Percentiles rank a stretch among this genome's conserved stretches.
Conservation (phyloP, 306 rosid species). For the Citrullus colocynthis region DNA sequence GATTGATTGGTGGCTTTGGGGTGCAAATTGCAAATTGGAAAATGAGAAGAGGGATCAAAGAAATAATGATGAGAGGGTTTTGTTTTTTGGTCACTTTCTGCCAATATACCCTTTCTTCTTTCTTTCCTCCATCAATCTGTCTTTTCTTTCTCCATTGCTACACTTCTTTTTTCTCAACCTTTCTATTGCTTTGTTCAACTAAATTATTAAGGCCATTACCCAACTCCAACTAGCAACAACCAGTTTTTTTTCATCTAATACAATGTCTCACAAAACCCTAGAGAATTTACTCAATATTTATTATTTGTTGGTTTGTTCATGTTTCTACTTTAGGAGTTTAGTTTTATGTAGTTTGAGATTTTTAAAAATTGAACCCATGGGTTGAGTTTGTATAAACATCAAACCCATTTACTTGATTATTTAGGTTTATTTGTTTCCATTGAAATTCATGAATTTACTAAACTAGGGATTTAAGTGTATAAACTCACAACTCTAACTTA, state of each 20-base stretch:
- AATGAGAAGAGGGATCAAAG: background rate
- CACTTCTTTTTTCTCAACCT: background rate
- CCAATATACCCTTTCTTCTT: background rate
- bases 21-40: background rate
- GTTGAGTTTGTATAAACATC: too few species aligned
- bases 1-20: background rate
- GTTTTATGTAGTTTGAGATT: too few species aligned
- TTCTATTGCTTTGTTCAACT: background rate
- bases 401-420: background rate
- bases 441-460: too few species aligned
- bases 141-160: background rate
- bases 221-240: background rate
- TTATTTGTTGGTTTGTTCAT: too few species aligned
- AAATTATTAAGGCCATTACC: background rate
- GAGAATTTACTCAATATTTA: too few species aligned
- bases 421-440: too few species aligned
- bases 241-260: background rate
- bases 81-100: background rate
- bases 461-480: too few species aligned
- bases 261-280: background rate
- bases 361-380: too few species aligned
- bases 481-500: too few species aligned
- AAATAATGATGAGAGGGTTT: conserved; percentile 1
- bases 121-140: background rate
- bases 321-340: background rate